Conservation (phyloP, 2,329 filamentous ascomycete species). For the Didymosphaeria variabile region DNA sequence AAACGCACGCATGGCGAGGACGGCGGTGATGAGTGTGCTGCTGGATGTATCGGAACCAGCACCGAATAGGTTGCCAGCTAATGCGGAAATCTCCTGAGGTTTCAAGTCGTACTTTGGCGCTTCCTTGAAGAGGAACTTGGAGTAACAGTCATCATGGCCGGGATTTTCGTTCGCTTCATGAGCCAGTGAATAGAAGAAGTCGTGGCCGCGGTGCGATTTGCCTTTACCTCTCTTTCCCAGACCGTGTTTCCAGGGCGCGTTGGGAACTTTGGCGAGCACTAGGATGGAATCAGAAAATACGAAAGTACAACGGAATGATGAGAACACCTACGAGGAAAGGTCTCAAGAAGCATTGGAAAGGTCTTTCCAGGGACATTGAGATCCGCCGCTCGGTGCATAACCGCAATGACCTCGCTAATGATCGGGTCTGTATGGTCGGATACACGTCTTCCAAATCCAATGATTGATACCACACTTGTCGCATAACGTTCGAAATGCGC, state of each 20-base stretch:
- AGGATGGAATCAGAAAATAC: slow-evolving; percentile 4
- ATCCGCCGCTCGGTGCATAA: slow-evolving; percentile 67
- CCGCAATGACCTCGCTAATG: slow-evolving; percentile 67
- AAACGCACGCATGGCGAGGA: slow-evolving; percentile 47
- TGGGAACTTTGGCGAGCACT: slow-evolving; percentile 40
- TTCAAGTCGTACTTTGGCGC: slow-evolving; percentile 38
- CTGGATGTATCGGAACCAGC: slow-evolving; percentile 47
- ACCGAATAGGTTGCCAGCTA: slow-evolving; percentile 45
- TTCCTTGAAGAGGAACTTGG: slow-evolving; percentile 54
- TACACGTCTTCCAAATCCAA: slow-evolving; percentile 65
- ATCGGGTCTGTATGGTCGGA: slow-evolving; percentile 63
- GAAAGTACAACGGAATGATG: slow-evolving; percentile 58
- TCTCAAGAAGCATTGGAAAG: slow-evolving; percentile 68
- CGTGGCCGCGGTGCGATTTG: slow-evolving; percentile 40
- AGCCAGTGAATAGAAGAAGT: slow-evolving; percentile 48
- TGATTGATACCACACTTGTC: slow-evolving; percentile 64
- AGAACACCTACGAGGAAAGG: slow-evolving; percentile 57
- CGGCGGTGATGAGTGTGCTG: slow-evolving; percentile 45
- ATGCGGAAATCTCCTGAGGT: slow-evolving; percentile 42
- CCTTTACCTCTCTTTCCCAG: slow-evolving; percentile 36
- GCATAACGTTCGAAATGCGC: slow-evolving; percentile 64
- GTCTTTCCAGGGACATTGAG: slow-evolving; percentile 60
- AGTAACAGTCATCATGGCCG: slow-evolving; percentile 45
- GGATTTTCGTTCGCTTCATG: slow-evolving; percentile 40
- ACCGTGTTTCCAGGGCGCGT: slow-evolving; percentile 48